Evolutionary conservation across 2,329 filamentous ascomycete genomes (phyloP).

Genomic region (Diaporthe ampelina): DNA sequence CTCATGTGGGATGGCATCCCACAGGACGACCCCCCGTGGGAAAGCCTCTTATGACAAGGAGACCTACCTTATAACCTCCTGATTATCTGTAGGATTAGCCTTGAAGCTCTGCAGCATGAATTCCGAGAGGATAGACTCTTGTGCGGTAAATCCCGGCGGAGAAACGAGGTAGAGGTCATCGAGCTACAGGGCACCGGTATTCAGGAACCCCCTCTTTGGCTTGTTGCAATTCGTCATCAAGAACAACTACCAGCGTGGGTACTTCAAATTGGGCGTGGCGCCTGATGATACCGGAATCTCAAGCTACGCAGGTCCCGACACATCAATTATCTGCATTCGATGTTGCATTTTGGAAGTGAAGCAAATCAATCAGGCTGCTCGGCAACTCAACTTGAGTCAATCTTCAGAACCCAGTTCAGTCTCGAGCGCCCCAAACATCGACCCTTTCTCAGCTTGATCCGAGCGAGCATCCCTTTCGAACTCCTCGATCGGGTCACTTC

Average conservation of each 20-base stretch:
- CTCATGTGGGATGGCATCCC: background rate
- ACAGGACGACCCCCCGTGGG: too few species aligned
- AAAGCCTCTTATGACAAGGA: background rate
- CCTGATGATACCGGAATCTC: background rate
- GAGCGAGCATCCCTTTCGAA: slow-evolving; percentile 44
- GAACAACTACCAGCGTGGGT: background rate
- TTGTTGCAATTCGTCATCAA: background rate
- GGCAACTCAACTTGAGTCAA: background rate
- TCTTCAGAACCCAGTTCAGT: slow-evolving; percentile 38
- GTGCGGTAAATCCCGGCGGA: background rate
- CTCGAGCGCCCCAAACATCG: slow-evolving; percentile 48
- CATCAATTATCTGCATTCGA: background rate
- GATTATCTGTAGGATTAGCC: background rate
- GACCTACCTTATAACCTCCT: background rate
- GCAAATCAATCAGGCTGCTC: background rate
- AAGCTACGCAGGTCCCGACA: background rate
- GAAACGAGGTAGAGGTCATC: background rate
- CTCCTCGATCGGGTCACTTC: slow-evolving; percentile 51
- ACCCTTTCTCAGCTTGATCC: slow-evolving; percentile 35
- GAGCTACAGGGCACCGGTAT: background rate
- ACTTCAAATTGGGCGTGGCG: background rate
- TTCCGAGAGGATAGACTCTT: background rate
- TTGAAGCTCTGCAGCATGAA: background rate
- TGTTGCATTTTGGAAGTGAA: background rate
- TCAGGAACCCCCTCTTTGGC: background rate